These are phyloP conservation scores for Trametes maxima DNA, from an alignment of 768 basidiomycete species.

Conservation along the genomic window DNA sequence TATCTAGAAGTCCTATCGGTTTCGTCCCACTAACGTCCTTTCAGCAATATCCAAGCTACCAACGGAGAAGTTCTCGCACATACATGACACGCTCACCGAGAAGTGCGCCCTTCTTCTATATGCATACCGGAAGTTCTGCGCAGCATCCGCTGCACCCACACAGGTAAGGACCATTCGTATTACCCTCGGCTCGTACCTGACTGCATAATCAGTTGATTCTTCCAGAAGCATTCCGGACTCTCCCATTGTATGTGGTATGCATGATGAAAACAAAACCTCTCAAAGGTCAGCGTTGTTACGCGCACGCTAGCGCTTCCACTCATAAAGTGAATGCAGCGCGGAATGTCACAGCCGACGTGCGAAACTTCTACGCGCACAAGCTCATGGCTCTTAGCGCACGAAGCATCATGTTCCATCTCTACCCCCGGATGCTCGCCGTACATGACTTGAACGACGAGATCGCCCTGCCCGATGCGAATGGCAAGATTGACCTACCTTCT, in stretches of 20 bases:
- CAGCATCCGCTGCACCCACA: slow-evolving; percentile 69
- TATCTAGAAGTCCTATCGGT: neutral
- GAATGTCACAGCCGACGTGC: slow-evolving; percentile 90
- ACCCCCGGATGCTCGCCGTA: slow-evolving; percentile 85
- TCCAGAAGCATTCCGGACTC: slow-evolving; percentile 87
- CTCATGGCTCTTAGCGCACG: slow-evolving; percentile 72
- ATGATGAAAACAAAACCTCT: slow-evolving; percentile 89
- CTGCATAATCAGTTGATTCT: slow-evolving; percentile 75
- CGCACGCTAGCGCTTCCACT: neutral
- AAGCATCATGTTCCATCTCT: slow-evolving; percentile 74
- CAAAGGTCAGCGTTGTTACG: slow-evolving; percentile 62
- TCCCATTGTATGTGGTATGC: slow-evolving; percentile 80
- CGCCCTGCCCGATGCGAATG: slow-evolving; percentile 68
- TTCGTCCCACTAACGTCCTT: neutral
- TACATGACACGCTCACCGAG: slow-evolving; percentile 85
- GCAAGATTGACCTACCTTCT: slow-evolving; percentile 66
- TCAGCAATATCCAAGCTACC: slow-evolving; percentile 71
- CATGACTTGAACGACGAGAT: slow-evolving; percentile 78
- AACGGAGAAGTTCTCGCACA: slow-evolving; percentile 63
- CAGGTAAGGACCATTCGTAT: slow-evolving; percentile 57
- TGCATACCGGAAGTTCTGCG: slow-evolving; percentile 89
- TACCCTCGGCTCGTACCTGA: neutral
- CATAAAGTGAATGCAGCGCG: slow-evolving; percentile 53
- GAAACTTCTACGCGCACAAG: slow-evolving; percentile 81
- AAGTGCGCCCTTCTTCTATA: slow-evolving; percentile 79